Conservation (phyloP, 352 stramenopile genomes). For the Phytophthora boehmeriae region DNA sequence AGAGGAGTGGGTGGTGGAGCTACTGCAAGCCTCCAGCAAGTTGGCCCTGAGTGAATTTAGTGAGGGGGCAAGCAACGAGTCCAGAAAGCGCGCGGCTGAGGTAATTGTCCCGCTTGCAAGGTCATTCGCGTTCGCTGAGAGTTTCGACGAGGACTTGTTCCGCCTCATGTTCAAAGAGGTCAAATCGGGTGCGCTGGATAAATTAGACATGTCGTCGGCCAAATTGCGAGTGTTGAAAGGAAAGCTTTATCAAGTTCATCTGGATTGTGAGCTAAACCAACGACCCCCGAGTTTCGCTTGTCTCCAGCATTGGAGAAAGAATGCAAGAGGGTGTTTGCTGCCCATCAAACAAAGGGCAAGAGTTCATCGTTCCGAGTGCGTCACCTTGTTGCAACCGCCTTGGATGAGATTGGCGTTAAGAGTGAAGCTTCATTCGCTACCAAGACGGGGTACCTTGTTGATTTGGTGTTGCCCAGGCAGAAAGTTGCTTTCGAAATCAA, state of each 20-base stretch:
- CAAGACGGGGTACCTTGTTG: constrained; percentile 56
- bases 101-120: constrained; percentile 52
- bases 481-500: constrained; percentile 78
- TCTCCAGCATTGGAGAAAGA: constrained; percentile 29
- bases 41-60: constrained; percentile 34
- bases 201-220: constrained; percentile 30
- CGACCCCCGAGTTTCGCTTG: constrained; percentile 45
- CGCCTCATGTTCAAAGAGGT: constrained; percentile 46
- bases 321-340: constrained; percentile 53
- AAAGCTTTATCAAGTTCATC: constrained; percentile 70
- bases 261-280: constrained; percentile 53
- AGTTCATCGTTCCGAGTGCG: constrained; percentile 62
- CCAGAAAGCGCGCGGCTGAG: constrained; percentile 30
- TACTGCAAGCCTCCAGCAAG: constrained; percentile 46
- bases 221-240: constrained; percentile 46
- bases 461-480: constrained; percentile 54
- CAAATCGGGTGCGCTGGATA: constrained; percentile 47
- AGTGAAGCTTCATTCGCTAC: constrained; percentile 38
- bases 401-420: constrained; percentile 58
- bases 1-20: constrained; percentile 54
- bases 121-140: constrained; percentile 53
- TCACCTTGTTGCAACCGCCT: constrained; percentile 57
- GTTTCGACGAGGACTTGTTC: constrained; percentile 65
- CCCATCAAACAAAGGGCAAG: constrained; percentile 55
- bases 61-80: constrained; percentile 26